Evolutionary conservation across 352 stramenopile species (phyloP), one percentile per base, ranked within the genome.

Genomic region (Phytophthora crassamura): DNA sequence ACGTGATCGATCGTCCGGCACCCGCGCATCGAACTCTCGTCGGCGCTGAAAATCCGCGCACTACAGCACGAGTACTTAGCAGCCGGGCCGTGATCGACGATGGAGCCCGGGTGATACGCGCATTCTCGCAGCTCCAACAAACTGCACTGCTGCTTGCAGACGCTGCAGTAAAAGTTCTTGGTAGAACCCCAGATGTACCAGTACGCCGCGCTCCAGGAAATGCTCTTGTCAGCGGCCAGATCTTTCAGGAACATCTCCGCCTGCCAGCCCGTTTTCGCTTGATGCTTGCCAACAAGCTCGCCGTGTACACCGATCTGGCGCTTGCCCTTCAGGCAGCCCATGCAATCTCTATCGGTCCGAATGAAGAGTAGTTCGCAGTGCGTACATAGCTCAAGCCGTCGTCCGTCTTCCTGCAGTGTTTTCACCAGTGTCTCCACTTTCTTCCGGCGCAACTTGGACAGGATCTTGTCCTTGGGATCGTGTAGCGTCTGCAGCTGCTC

Each of bases 401-500:
- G 35, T 1, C 51, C 68, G 0, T 69, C 57, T 11, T 79, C 42
- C 2, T 70, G 58, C n/a, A 92, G 30, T 0, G 58, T 42, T 33
- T 74, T 69, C 9, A 94, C 64, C 5, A 91, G 53, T 6, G 51
- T 53, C 15, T 97, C 85, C 0, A 97, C 67, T 38, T 95, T 94
- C 64, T 94, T 93, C 25, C 86, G 82, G 46, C 91, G 78, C 4
- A 97, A 60, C 49, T 94, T 94, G 41, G 80, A 91, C 11, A 95
- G 53, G 20, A 98, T 86, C 57, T 96, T 97, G 58, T 96, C 86
- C 39, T 95, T 95, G 12, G 81, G 85, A 39, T 97, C 90, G 43
- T 90, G 74, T 6, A 95, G 69, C 12, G 59, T 51, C n/a, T 92
- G 77, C 20, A 98, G 67, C 15, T 83, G 64, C 22, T 87, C 74